Conservation (phyloP, 177 flowering plant genomes). For the Tripterygium wilfordii region DNA sequence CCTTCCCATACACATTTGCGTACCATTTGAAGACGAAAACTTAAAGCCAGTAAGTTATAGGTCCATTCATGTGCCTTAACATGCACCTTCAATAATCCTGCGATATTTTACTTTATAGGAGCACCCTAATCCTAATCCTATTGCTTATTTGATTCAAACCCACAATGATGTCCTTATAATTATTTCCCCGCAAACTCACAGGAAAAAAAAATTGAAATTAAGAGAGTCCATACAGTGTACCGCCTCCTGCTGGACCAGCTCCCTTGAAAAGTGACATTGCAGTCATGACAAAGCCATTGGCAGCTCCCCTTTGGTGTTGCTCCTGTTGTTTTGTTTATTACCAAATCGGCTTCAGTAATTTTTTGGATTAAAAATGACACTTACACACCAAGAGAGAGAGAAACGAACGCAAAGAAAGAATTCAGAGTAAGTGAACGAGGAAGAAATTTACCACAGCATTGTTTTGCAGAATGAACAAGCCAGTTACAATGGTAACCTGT, state of each 20-base stretch:
- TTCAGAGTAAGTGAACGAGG: background rate
- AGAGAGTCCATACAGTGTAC: conserved; percentile 25
- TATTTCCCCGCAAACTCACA: too few relatives aligned
- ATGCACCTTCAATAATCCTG: too few relatives aligned
- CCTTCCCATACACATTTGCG: too few relatives aligned
- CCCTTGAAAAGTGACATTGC: conserved; percentile 43
- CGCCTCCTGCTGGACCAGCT: conserved; percentile 43
- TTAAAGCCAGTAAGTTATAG: too few relatives aligned
- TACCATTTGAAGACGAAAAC: too few relatives aligned
- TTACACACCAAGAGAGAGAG: background rate
- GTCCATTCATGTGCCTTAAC: too few relatives aligned
- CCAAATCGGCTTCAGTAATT: background rate
- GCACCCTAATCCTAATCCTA: too few relatives aligned
- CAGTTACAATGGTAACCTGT: conserved; percentile 26
- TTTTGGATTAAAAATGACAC: background rate
- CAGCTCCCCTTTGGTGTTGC: too few relatives aligned
- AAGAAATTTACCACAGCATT: conserved; percentile 32
- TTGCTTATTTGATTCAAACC: too few relatives aligned
- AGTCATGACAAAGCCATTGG: conserved; percentile 42
- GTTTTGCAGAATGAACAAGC: conserved; percentile 37
- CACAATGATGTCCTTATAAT: too few relatives aligned
- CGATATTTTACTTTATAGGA: too few relatives aligned
- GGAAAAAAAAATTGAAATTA: too few relatives aligned
- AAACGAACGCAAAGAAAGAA: background rate
- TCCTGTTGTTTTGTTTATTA: conserved; percentile 10